Conservation (phyloP, 2,329 filamentous ascomycete species). For the Neonectria neomacrospora region DNA sequence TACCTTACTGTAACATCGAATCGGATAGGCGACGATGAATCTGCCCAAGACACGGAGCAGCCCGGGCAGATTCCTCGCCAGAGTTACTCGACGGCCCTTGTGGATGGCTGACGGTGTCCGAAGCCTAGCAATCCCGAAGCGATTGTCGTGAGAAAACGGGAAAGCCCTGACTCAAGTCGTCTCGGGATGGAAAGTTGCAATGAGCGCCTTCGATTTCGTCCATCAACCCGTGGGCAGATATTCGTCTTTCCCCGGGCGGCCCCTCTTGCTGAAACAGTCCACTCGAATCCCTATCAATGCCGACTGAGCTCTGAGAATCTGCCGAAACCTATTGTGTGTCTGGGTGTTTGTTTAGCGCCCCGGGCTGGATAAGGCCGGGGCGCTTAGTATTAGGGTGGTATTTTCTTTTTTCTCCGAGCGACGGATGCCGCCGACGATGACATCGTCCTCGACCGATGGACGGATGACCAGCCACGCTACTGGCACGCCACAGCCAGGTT, state of each 20-base stretch:
- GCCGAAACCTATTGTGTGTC: constrained; percentile 19
- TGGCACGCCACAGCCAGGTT: constrained; percentile 17
- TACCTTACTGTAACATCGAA: not conserved
- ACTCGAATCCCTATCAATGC: constrained; percentile 24
- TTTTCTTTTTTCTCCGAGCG: constrained; percentile 10
- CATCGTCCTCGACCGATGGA: constrained; percentile 41
- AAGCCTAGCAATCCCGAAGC: constrained; percentile 8
- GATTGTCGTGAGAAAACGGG: constrained; percentile 6
- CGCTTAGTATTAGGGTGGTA: constrained; percentile 22
- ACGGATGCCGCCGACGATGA: constrained; percentile 44
- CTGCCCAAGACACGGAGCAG: constrained; percentile 13
- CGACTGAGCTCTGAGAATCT: constrained; percentile 12
- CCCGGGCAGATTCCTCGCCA: constrained; percentile 8
- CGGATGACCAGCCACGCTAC: constrained; percentile 18
- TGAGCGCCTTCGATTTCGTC: constrained; percentile 13
- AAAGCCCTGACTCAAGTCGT: not conserved
- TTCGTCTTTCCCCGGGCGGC: not conserved
- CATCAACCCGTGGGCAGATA: constrained; percentile 12
- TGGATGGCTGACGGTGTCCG: constrained; percentile 2
- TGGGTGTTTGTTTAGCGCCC: constrained; percentile 16
- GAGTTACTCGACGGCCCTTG: constrained; percentile 11
- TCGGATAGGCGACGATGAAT: not conserved
- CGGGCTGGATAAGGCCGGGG: constrained; percentile 10
- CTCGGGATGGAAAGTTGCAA: constrained; percentile 5
- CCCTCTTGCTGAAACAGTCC: constrained; percentile 33